These are phyloP conservation scores for Colletotrichum tropicicola DNA, from an alignment of 2,329 filamentous ascomycete species.

Conservation along the genomic window DNA sequence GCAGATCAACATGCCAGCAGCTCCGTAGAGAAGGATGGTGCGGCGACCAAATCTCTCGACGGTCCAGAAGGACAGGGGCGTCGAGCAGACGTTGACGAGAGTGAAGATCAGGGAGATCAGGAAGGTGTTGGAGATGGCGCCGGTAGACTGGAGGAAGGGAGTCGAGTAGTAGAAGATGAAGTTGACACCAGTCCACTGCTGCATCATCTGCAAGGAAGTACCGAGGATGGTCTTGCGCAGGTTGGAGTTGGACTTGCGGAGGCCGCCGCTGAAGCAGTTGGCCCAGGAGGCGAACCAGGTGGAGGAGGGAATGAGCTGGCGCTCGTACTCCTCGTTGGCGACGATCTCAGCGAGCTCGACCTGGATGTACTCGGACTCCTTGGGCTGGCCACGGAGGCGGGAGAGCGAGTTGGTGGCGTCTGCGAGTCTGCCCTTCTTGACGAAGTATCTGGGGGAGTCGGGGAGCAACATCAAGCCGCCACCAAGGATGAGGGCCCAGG, in stretches of 20 bases:
- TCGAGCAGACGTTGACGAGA: conserved; percentile 87
- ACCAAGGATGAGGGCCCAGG: conserved; percentile 81
- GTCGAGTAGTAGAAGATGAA: conserved; percentile 92
- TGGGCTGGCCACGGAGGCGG: conserved; percentile 77
- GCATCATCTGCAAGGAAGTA: conserved; percentile 82
- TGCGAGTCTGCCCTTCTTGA: conserved; percentile 78
- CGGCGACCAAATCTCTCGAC: conserved; percentile 86
- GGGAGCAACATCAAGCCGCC: conserved; percentile 79
- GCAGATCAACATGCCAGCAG: conserved; percentile 83
- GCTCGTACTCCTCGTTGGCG: conserved; percentile 89
- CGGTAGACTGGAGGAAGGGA: conserved; percentile 82
- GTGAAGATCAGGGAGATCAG: conserved; percentile 87
- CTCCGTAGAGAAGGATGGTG: conserved; percentile 80
- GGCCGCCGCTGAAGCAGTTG: conserved; percentile 72
- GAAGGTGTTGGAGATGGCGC: conserved; percentile 81
- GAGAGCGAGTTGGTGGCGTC: conserved; percentile 70
- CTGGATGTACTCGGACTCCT: conserved; percentile 78
- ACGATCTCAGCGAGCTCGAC: conserved; percentile 85
- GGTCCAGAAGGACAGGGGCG: conserved; percentile 86
- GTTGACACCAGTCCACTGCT: conserved; percentile 87
- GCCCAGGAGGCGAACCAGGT: conserved; percentile 76
- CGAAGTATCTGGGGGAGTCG: conserved; percentile 86
- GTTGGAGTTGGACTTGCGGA: conserved; percentile 71
- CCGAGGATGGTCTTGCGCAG: conserved; percentile 76
- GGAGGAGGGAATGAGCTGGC: conserved; percentile 70